phyloP scores from a whole-genome alignment of 371 early-diverging fungal species.

The Batkoa obscura region DNA sequence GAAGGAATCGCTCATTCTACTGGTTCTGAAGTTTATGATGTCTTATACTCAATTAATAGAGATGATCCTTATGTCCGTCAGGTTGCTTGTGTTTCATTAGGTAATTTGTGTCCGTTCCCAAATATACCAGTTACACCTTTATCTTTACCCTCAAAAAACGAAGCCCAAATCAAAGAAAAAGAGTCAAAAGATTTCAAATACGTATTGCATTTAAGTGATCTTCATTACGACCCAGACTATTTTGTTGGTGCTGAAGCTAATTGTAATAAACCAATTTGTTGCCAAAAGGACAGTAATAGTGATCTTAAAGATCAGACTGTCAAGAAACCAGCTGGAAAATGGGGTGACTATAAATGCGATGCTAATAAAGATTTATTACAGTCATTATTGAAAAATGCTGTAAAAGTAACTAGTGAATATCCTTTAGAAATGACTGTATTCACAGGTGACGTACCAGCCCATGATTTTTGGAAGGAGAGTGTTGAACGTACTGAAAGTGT shows the following conservation, averaged over 20 bases:
- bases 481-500: conserved; percentile 18
- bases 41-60: neutral
- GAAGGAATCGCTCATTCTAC: neutral
- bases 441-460: conserved; percentile 41
- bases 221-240: conserved; percentile 6
- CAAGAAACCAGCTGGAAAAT: conserved; percentile 9
- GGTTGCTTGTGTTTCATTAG: neutral
- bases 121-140: neutral
- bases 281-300: conserved; percentile 1
- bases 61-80: neutral
- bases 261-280: conserved; percentile 6
- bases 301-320: neutral
- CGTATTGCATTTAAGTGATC: neutral
- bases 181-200: neutral
- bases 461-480: conserved; percentile 33
- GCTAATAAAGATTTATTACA: conserved; percentile 21
- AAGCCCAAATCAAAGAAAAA: neutral
- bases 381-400: conserved; percentile 16
- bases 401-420: conserved; percentile 18
- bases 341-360: conserved; percentile 14
- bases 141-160: neutral
- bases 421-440: conserved; percentile 25
- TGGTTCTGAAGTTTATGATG: neutral
- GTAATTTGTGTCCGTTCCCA: neutral
- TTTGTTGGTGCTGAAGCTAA: conserved; percentile 5